phyloP scores from a whole-genome alignment of 2,329 filamentous ascomycete genomes.

The Nemania sp. region DNA sequence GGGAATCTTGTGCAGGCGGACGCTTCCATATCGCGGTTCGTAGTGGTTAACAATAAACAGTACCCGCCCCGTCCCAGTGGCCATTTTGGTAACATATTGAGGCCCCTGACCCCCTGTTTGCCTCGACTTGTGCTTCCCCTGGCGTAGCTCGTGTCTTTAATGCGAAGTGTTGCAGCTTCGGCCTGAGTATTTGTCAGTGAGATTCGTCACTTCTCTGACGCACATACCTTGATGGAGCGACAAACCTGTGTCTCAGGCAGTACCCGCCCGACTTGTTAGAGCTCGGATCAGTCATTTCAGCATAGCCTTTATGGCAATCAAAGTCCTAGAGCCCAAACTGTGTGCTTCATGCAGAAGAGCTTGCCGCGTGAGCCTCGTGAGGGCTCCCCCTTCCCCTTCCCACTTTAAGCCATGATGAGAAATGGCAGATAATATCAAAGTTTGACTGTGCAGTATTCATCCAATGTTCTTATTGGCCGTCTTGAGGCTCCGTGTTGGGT shows the following conservation, averaged over 20 bases:
- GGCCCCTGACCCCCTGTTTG: not conserved
- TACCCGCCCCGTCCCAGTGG: constrained; percentile 24
- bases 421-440: no score
- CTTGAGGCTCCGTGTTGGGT: no score
- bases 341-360: not conserved
- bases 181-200: constrained; percentile 7
- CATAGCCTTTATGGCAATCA: not conserved
- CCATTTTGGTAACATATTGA: constrained; percentile 15
- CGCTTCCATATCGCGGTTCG: not conserved
- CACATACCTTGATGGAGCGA: constrained; percentile 17
- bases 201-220: not conserved
- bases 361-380: not conserved
- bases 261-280: constrained; percentile 16
- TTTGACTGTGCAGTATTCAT: no score
- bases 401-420: no score
- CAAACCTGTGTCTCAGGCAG: constrained; percentile 13
- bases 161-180: constrained; percentile 25
- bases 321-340: not conserved
- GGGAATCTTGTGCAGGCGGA: not conserved
- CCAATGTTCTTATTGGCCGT: no score
- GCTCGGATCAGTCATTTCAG: not conserved
- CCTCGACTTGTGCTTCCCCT: not conserved
- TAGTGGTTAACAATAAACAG: not conserved
- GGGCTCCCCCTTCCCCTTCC: no score
- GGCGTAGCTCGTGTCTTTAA: constrained; percentile 16